These are phyloP conservation scores for Delonix regia DNA, from an alignment of 306 rosid genomes.

Conservation along the genomic window DNA sequence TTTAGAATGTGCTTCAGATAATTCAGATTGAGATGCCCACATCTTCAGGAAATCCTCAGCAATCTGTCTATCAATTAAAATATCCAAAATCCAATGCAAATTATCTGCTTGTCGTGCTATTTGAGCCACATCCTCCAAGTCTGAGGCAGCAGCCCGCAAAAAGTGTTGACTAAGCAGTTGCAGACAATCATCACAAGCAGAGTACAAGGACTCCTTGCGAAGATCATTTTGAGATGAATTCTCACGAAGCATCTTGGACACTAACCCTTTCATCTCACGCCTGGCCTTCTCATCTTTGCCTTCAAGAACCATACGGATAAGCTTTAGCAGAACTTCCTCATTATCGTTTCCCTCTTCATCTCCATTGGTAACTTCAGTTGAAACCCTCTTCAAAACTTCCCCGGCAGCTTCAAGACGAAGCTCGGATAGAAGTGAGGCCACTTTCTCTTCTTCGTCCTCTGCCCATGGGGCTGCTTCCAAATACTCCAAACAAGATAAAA, in stretches of 20 bases:
- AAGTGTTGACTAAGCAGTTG: slow-evolving; percentile 66
- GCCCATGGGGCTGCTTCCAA: slow-evolving; percentile 99
- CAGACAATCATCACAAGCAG: slow-evolving; percentile 81
- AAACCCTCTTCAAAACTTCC: slow-evolving; percentile 92
- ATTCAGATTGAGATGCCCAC: slow-evolving; percentile 91
- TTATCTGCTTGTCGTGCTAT: slow-evolving; percentile 91
- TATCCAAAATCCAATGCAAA: slow-evolving; percentile 94
- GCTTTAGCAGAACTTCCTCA: slow-evolving; percentile 88
- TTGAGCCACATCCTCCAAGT: slow-evolving; percentile 69
- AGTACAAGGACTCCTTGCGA: slow-evolving; percentile 82
- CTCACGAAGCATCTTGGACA: slow-evolving; percentile 90
- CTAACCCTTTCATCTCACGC: slow-evolving; percentile 93
- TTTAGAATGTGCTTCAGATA: slow-evolving; percentile 76
- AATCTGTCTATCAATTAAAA: slow-evolving; percentile 87
- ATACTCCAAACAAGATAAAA: slow-evolving; percentile 94
- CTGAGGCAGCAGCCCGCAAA: slow-evolving; percentile 62
- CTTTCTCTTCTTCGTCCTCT: slow-evolving; percentile 98
- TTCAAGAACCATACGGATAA: slow-evolving; percentile 91
- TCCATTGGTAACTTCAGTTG: slow-evolving; percentile 66
- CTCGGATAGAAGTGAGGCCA: slow-evolving; percentile 84
- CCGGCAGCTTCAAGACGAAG: slow-evolving; percentile 90
- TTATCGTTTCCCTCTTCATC: slow-evolving; percentile 76
- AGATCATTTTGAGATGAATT: slow-evolving; percentile 80
- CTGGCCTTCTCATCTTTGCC: slow-evolving; percentile 98
- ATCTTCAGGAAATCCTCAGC: slow-evolving; percentile 88